Evolutionary conservation across 2,329 filamentous ascomycete species (phyloP).

Genomic region (Sphaerulina musiva): DNA sequence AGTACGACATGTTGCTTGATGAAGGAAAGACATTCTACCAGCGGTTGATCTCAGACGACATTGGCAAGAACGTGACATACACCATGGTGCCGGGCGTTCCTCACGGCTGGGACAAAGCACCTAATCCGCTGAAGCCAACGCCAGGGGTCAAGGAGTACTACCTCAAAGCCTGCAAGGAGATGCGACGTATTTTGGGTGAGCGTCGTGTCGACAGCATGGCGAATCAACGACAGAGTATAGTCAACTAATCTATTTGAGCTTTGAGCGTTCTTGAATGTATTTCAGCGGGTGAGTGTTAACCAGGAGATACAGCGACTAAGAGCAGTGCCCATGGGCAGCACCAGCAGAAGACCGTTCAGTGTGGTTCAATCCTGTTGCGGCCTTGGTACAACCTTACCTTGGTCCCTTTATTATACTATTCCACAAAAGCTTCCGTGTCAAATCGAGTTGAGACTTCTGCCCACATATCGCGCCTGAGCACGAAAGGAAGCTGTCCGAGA

Average conservation of each 20-base stretch:
- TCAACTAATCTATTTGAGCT: conserved; percentile 3
- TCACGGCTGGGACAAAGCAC: conserved; percentile 62
- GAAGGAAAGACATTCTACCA: conserved; percentile 58
- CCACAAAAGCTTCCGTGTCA: background rate
- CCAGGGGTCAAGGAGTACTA: conserved; percentile 51
- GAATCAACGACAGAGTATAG: conserved; percentile 17
- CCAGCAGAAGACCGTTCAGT: background rate
- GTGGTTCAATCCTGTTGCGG: background rate
- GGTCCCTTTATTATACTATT: background rate
- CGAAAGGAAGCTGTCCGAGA: background rate
- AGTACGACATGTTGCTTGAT: conserved; percentile 61
- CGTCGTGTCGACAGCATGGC: conserved; percentile 3
- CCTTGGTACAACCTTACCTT: too few relatives aligned
- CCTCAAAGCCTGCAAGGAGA: conserved; percentile 46
- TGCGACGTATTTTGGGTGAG: conserved; percentile 42
- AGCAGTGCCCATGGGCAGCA: background rate
- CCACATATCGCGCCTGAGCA: background rate
- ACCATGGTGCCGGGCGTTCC: conserved; percentile 53
- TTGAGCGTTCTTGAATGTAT: background rate
- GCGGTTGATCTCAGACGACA: conserved; percentile 40
- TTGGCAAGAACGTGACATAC: conserved; percentile 52
- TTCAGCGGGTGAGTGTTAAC: background rate
- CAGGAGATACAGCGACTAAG: background rate
- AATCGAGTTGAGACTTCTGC: background rate
- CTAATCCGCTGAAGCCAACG: conserved; percentile 52